Base-by-base conservation (phyloP, 176 grass and related monocot species). In the Metroxylon sagu region DNA sequence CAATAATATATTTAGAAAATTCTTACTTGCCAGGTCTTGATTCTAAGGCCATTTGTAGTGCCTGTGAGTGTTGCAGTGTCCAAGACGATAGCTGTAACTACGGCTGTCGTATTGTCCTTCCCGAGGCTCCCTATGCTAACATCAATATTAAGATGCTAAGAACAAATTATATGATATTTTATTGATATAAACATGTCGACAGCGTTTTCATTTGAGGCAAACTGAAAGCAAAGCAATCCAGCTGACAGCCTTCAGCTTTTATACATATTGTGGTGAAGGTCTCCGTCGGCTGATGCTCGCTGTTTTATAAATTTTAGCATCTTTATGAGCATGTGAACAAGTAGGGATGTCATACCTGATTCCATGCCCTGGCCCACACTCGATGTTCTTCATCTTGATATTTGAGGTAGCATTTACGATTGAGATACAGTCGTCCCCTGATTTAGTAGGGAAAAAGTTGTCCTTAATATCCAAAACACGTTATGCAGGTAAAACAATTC, bases 1-100 rank as follows among this genome's bases (percentile, higher is more conserved):
- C 21, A 39, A 10, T 39, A 2, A 2, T 39, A 59, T 59, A 14
- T 27, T 5, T 12, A 28, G 25, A 16, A 25, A 10, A 28, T n/a
- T 51, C 49, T 27, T 76, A 82, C 79, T 54, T 96, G 91, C 86
- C 91, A 96, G 4, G 91, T 96, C 80, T 96, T 96, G 63, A 96
- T 96, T 54, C 91, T 73, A 4, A 96, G 39, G 6, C 91, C 91
- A 80, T 96, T 96, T 71, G 74, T 74, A 0, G 91, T 80, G 1
- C 66, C 65, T 1, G 48, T 30, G 52, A 96, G 64, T 50, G 68
- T 55, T n/a, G 90, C 90, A 12, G 56, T 48, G 67, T 89, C 83
- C 25, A 95, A 74, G 16, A 52, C 57, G n/a, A 95, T 63, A 31
- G 72, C 56, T 31, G 66, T 72, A 4, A 96, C 91, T 2, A 77